phyloP scores from a whole-genome alignment of 495 filamentous ascomycete genomes.

The Corynascus novoguineensis region DNA sequence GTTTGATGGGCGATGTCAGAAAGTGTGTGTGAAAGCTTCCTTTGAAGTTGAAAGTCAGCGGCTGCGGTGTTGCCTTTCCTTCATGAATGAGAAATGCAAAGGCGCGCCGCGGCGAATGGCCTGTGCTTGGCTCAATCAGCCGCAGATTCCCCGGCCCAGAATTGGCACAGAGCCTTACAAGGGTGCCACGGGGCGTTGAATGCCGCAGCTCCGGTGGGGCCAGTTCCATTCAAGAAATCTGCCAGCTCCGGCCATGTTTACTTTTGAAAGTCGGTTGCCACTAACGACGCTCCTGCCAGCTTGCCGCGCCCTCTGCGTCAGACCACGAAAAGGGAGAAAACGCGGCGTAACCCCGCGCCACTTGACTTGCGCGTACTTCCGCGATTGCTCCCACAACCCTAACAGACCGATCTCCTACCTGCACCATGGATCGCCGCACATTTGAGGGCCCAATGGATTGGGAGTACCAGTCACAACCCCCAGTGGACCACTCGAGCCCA shows the following conservation, averaged over 20 bases:
- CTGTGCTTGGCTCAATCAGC: background rate
- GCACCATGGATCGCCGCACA: slow-evolving; percentile 39
- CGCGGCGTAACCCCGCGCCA: slow-evolving; percentile 3
- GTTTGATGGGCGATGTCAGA: background rate
- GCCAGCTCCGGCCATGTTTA: slow-evolving; percentile 25
- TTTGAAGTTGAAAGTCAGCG: background rate
- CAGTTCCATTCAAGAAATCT: slow-evolving; percentile 13
- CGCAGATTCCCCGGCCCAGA: slow-evolving; percentile 1
- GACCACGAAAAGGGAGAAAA: slow-evolving; percentile 4
- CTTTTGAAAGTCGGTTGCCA: slow-evolving; percentile 26
- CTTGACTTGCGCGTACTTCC: background rate
- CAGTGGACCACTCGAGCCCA: slow-evolving; percentile 44
- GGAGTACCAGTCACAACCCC: slow-evolving; percentile 42
- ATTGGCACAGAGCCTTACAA: background rate
- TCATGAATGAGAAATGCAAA: background rate
- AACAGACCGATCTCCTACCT: background rate
- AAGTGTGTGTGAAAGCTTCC: background rate
- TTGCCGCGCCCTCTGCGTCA: background rate
- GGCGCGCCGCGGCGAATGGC: background rate
- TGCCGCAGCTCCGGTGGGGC: slow-evolving; percentile 9
- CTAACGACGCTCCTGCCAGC: slow-evolving; percentile 25
- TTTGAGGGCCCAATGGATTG: slow-evolving; percentile 48
- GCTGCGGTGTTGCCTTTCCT: background rate
- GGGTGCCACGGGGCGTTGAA: background rate
- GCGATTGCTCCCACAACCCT: too few species aligned